phyloP scores from a whole-genome alignment of 2,329 filamentous ascomycete genomes.

The Nemania sp. region DNA sequence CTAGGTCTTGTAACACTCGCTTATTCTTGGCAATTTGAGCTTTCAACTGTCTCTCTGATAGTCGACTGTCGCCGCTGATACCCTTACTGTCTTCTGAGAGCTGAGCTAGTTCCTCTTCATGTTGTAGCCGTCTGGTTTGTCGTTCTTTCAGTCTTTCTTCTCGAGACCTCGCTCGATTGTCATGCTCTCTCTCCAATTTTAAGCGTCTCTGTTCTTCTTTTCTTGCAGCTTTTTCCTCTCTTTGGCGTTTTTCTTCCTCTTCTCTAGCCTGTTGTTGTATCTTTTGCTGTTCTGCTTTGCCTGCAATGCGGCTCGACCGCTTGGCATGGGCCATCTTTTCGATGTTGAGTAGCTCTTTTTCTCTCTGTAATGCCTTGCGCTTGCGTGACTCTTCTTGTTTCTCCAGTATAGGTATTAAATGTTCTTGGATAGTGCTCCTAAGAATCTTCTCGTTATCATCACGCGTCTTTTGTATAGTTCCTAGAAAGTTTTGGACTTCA shows the following conservation, averaged over 20 bases:
- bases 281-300: conserved; percentile 76
- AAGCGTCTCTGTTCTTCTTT: conserved; percentile 66
- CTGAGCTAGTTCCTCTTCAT: conserved; percentile 80
- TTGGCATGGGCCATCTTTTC: conserved; percentile 93
- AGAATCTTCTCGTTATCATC: conserved; percentile 85
- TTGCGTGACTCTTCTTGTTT: conserved; percentile 76
- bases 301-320: conserved; percentile 85
- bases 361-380: conserved; percentile 65
- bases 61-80: conserved; percentile 58
- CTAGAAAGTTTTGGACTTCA: conserved; percentile 74
- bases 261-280: conserved; percentile 72
- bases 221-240: conserved; percentile 66
- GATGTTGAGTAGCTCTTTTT: conserved; percentile 78
- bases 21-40: conserved; percentile 80
- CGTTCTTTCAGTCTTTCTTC: conserved; percentile 86
- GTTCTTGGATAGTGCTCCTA: conserved; percentile 69
- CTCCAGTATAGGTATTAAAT: conserved; percentile 83
- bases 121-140: conserved; percentile 77
- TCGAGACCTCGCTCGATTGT: conserved; percentile 78
- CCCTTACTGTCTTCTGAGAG: conserved; percentile 76
- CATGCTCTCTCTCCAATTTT: conserved; percentile 71
- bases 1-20: conserved; percentile 73
- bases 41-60: conserved; percentile 80
- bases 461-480: conserved; percentile 71
- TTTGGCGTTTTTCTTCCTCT: conserved; percentile 66